Evolutionary conservation across 345 rosid species (phyloP), one percentile per base, ranked within the genome.

Genomic region (Bruguiera gymnorhiza): DNA sequence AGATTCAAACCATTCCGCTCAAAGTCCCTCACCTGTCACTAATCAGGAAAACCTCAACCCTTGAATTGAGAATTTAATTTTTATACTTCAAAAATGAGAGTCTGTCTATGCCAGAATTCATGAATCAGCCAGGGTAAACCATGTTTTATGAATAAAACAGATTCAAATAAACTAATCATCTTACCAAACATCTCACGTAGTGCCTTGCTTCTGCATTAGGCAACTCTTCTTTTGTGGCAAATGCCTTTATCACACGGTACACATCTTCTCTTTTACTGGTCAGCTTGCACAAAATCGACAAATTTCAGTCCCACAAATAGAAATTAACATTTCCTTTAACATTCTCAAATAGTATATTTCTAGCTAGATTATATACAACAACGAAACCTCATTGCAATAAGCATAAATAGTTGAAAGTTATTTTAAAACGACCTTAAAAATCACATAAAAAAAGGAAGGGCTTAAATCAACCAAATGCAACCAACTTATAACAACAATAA

Each of bases 21-120:
- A 37, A 88, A 91, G 70, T 95, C 97, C 84, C 83, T 88, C 60
- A 95, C 87, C 97, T 91, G 97, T 91, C 97, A 95, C 93, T 86
- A 89, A 82, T 82, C 72, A 75, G 75, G 79, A 80, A 82, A 75
- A 60, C 66, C 81, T 84, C 83, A 86, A 79, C 39, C 76, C 51
- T 69, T 77, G 75, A 10, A 69, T 57, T 68, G 76, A 74, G 56
- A 62, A 61, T 48, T 65, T 48, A 68, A 64, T 16, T 21, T 21
- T 37, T 9, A 21, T 18, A 7, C 54, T 34, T 34, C 52, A 13
- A 52, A 51, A 9, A 1, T 27, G 4, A 65, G 50, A 43, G 50
- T 43, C 1, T 13, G 50, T 43, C 19, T 0, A 15, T 43, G 37
- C 8, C 9, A 34, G 1, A 8, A 7, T 34, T 34, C 37, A 7